These are phyloP conservation scores for Neodidymelliopsis sp. DNA, from an alignment of 2,329 filamentous ascomycete species.

Conservation along the genomic window DNA sequence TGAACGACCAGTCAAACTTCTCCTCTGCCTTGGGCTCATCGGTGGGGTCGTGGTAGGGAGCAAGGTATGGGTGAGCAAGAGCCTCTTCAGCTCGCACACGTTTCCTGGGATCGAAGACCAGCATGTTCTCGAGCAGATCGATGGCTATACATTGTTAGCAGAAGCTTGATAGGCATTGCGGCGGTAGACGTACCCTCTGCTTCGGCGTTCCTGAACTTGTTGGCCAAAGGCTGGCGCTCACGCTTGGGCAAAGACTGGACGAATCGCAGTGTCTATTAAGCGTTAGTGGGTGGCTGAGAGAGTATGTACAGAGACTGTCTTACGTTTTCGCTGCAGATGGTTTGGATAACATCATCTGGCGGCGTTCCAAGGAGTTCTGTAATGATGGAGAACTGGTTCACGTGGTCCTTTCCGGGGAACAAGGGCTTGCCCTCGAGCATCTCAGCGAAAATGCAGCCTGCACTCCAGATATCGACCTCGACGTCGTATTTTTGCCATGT, in stretches of 20 bases:
- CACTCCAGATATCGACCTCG: constrained; percentile 99
- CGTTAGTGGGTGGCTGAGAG: constrained; percentile 25
- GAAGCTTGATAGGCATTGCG: not conserved
- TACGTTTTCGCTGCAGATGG: constrained; percentile 97
- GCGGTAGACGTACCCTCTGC: constrained; percentile 69
- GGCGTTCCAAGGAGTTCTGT: constrained; percentile 96
- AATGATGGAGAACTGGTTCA: constrained; percentile 99
- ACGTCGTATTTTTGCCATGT: constrained; percentile 99
- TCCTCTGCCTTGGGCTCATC: constrained; percentile 95
- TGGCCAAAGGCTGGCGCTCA: constrained; percentile 81
- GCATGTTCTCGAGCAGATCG: constrained; percentile 93
- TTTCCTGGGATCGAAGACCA: constrained; percentile 98
- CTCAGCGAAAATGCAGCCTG: constrained; percentile 98
- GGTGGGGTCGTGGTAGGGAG: constrained; percentile 95
- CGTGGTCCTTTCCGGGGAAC: constrained; percentile 98
- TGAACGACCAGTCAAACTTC: constrained; percentile 99
- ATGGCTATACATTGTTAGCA: constrained; percentile 66
- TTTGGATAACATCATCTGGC: constrained; percentile 97
- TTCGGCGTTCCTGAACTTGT: constrained; percentile 97
- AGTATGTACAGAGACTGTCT: constrained; percentile 44
- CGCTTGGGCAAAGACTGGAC: constrained; percentile 97
- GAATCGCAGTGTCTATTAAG: constrained; percentile 82
- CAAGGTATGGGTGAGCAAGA: constrained; percentile 89
- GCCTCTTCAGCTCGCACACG: constrained; percentile 87
- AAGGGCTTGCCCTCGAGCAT: constrained; percentile 99